Conservation (phyloP, 164 flowering plant species). For the Cinnamomum chago region DNA sequence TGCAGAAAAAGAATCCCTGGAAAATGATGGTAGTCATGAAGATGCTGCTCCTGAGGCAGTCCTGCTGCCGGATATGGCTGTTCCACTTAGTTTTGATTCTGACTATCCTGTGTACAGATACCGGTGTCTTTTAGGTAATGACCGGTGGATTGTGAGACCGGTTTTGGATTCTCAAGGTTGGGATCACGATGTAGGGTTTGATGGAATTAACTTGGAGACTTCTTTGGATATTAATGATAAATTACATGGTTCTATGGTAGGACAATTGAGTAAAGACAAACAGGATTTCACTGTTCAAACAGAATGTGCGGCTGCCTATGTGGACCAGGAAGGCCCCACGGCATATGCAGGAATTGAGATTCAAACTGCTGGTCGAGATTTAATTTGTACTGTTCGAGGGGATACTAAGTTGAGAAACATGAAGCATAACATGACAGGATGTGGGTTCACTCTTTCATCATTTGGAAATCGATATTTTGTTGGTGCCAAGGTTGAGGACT, state of each 20-base stretch:
- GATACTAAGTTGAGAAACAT: constrained; percentile 51
- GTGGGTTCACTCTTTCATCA: constrained; percentile 72
- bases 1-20: constrained; percentile 19
- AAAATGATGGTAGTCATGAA: constrained; percentile 33
- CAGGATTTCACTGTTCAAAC: constrained; percentile 67
- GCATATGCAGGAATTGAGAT: constrained; percentile 54
- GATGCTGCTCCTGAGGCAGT: constrained; percentile 51
- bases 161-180: constrained; percentile 91
- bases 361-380: constrained; percentile 64
- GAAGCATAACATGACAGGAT: constrained; percentile 53
- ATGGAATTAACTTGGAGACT: constrained; percentile 82
- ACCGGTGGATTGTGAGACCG: constrained; percentile 74
- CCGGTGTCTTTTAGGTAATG: constrained; percentile 59
- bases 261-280: constrained; percentile 90
- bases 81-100: constrained; percentile 84
- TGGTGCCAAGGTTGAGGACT: constrained; percentile 79
- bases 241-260: constrained; percentile 45
- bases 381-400: constrained; percentile 57
- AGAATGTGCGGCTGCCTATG: constrained; percentile 53
- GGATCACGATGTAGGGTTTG: constrained; percentile 98
- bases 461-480: constrained; percentile 50
- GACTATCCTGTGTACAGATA: constrained; percentile 71
- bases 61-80: constrained; percentile 65
- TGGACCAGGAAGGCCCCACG: constrained; percentile 39
- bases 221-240: constrained; percentile 39